Conservation (phyloP, 768 basidiomycete genomes). For the Guyanaporus albipodus region DNA sequence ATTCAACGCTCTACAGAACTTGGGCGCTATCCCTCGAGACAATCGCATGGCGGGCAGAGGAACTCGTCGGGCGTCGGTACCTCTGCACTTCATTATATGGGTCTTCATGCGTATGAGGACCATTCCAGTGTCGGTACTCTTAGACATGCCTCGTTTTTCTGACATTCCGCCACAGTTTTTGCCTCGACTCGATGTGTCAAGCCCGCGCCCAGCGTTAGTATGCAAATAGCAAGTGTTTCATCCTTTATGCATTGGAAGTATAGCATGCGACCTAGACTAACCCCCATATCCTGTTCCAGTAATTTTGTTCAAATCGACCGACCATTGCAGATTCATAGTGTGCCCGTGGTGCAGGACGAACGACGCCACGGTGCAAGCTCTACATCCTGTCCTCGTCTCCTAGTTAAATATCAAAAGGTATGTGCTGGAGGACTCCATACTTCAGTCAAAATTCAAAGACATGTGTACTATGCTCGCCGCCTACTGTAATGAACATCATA, state of each 20-base stretch:
- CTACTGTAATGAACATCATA: slow-evolving; percentile 6
- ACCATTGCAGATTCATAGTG: slow-evolving; percentile 3
- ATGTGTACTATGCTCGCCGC: slow-evolving; percentile 15
- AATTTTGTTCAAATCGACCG: not conserved
- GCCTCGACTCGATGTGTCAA: slow-evolving; percentile 7
- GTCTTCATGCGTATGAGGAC: not conserved
- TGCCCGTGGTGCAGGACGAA: slow-evolving; percentile 4
- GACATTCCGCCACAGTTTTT: slow-evolving; percentile 24
- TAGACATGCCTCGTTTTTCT: not conserved
- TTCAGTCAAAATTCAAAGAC: slow-evolving; percentile 2
- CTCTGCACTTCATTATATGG: slow-evolving; percentile 3
- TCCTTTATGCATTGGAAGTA: not conserved
- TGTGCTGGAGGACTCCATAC: slow-evolving; percentile 11
- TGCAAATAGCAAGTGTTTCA: slow-evolving; percentile 10
- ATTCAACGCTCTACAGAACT: not conserved
- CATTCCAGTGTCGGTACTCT: slow-evolving; percentile 11
- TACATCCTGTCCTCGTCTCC: not conserved
- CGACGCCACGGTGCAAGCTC: slow-evolving; percentile 7
- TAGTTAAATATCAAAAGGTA: slow-evolving; percentile 18
- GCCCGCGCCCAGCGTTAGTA: not conserved
- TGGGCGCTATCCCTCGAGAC: not conserved
- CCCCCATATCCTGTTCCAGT: not conserved
- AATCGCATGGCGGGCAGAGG: not conserved
- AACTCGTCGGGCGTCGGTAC: not conserved
- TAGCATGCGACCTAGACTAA: slow-evolving; percentile 1